Percentiles rank a stretch among this genome's conserved stretches.
Evolutionary conservation across 1,139 yeast genomes (phyloP).

Genomic region (Lodderomyces margitis): DNA sequence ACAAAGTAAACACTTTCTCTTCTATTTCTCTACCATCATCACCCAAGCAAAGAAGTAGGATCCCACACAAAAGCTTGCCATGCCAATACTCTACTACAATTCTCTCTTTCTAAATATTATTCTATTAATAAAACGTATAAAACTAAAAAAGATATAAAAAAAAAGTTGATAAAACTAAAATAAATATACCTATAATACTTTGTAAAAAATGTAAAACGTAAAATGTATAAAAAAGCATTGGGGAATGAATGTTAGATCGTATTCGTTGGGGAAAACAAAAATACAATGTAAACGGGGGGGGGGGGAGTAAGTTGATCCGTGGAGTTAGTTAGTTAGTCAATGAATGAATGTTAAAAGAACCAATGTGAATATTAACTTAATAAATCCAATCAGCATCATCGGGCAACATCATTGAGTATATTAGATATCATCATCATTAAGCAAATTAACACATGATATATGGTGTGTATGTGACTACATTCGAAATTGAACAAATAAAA

Average conservation of each 20-base stretch:
- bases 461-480: too few species aligned
- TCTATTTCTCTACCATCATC: too few species aligned
- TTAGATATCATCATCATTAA: too few species aligned
- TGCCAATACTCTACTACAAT: not conserved
- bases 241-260: not conserved
- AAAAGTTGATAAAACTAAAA: not conserved
- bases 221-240: not conserved
- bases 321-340: not conserved
- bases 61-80: too few species aligned
- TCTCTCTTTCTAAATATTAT: not conserved
- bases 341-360: too few species aligned
- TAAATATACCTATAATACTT: conserved; percentile 1
- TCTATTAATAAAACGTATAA: conserved; percentile 2
- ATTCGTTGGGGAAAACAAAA: not conserved
- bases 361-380: not conserved
- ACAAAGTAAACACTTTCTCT: too few species aligned
- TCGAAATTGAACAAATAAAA: too few species aligned
- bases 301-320: not conserved
- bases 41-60: too few species aligned
- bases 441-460: too few species aligned
- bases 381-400: not conserved
- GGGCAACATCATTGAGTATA: too few species aligned
- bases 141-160: not conserved
- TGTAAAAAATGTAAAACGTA: not conserved
- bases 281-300: not conserved